Percentiles rank a stretch among this genome's conserved stretches.
phyloP scores from a whole-genome alignment of 495 filamentous ascomycete species.

The Lasiosphaeris hirsuta region DNA sequence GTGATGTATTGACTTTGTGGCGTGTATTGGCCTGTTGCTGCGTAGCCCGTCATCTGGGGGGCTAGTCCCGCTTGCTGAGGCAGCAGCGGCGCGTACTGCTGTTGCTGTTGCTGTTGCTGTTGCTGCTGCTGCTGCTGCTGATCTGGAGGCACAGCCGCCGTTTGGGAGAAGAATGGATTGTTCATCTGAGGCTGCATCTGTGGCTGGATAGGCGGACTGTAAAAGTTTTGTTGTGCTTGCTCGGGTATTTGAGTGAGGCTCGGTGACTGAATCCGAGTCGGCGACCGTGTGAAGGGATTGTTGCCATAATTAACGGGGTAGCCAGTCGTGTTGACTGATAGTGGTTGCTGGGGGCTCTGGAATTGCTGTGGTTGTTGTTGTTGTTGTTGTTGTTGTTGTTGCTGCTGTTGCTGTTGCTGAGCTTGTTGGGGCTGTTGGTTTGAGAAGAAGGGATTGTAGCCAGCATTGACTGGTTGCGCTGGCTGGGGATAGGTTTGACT shows the following conservation, averaged over 20 bases:
- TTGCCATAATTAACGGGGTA: constrained; percentile 28
- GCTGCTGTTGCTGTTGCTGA: constrained; percentile 26
- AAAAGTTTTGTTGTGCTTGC: constrained; percentile 49
- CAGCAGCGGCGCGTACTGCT: constrained; percentile 33
- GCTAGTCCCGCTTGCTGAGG: constrained; percentile 24
- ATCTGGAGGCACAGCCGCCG: constrained; percentile 29
- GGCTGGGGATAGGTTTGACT: constrained; percentile 47
- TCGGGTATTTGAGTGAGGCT: constrained; percentile 49
- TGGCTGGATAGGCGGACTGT: constrained; percentile 35
- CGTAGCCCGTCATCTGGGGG: constrained; percentile 20
- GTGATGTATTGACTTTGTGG: constrained; percentile 29
- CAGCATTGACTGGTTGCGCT: constrained; percentile 32
- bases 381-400: constrained; percentile 26
- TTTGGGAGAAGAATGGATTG: constrained; percentile 55
- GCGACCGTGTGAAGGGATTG: constrained; percentile 47
- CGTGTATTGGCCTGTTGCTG: constrained; percentile 28
- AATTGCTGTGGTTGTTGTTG: constrained; percentile 28
- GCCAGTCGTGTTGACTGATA: constrained; percentile 40
- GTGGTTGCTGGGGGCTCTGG: constrained; percentile 18
- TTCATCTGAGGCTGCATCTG: constrained; percentile 36
- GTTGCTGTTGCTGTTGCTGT: constrained; percentile 33
- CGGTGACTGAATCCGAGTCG: constrained; percentile 44
- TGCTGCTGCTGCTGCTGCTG: constrained; percentile 38
- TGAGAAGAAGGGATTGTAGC: constrained; percentile 68
- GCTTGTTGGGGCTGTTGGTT: constrained; percentile 26